These are phyloP conservation scores for Ramaria rubella DNA, from an alignment of 768 basidiomycete species.

Conservation along the genomic window DNA sequence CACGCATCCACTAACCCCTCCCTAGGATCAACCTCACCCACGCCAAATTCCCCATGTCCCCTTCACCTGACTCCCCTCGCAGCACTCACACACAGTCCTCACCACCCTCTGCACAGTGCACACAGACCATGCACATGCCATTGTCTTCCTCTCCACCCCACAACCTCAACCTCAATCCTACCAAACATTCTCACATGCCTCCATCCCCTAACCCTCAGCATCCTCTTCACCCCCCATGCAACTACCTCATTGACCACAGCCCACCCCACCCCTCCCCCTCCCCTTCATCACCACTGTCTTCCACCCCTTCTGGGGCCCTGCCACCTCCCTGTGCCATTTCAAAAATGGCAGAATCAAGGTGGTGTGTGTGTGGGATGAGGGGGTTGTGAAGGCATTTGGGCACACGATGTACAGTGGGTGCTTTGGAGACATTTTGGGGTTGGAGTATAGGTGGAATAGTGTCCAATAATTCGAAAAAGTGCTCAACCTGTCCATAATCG, in stretches of 20 bases:
- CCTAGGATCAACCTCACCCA: neutral
- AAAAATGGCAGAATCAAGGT: slow-evolving; percentile 91
- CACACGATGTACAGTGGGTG: slow-evolving; percentile 66
- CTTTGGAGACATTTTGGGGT: slow-evolving; percentile 75
- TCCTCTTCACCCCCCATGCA: slow-evolving; percentile 70
- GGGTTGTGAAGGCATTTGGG: slow-evolving; percentile 50
- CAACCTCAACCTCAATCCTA: slow-evolving; percentile 12
- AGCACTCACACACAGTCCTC: slow-evolving; percentile 8
- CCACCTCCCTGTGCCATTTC: slow-evolving; percentile 89
- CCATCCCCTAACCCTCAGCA: slow-evolving; percentile 63
- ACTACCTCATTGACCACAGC: slow-evolving; percentile 87
- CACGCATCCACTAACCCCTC: too few relatives aligned
- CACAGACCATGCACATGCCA: slow-evolving; percentile 60
- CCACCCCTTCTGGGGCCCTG: slow-evolving; percentile 84
- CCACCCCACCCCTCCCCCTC: slow-evolving; percentile 49
- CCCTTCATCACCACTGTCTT: slow-evolving; percentile 47
- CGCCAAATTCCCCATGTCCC: neutral
- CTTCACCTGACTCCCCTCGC: neutral
- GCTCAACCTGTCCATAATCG: too few relatives aligned
- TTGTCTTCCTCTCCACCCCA: slow-evolving; percentile 59
- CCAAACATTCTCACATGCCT: slow-evolving; percentile 8
- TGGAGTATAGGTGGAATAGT: too few relatives aligned
- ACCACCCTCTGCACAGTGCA: slow-evolving; percentile 49
- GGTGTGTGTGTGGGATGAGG: slow-evolving; percentile 85
- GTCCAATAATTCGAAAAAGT: too few relatives aligned